Evolutionary conservation across 257 asterid species (phyloP), one percentile per base, ranked within the genome.

Genomic region (Linaria vulgaris): DNA sequence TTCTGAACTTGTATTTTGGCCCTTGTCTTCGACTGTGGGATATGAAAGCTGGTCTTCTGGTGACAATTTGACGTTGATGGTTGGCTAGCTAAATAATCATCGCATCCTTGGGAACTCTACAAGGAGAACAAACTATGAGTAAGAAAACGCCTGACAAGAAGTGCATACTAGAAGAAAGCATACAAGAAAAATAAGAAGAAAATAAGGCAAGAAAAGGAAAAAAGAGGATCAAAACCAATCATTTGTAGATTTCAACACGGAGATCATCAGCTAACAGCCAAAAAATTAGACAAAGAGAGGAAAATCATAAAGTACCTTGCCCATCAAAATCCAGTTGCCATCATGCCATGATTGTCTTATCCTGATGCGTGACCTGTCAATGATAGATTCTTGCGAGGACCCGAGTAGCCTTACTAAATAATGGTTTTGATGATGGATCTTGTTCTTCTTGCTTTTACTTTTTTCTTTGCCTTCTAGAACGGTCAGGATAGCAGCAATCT

Each of bases 331-430:
- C 96, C 96, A 83, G 66, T 72, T 82, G 41, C 54, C 95, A 74
- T 79, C 83, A 45, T 55, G 70, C 97, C 95, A 82, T 34, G 73
- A 68, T 63, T 75, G 81, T 72, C 85, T 78, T 56, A 59, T 80
- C 72, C 97, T 81, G 69, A 83, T 79, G 69, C 73, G 75, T 30
- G 82, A 75, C 50, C 61, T 68, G 58, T 79, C 82, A 52, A 85
- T 64, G 44, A 59, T 60, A 41, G 69, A 63, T 77, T 81, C 87
- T 56, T 59, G 41, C 10, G 82, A 72, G 80, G 72, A 72, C 72
- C 92, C 95, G 53, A 77, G 85, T 44, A 87, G 68, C 74, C 92
- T 78, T 45, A 83, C 90, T 56, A 72, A 71, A 70, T 72, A 90
- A 30, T 47, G 65, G 38, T 81, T 63, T 64, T 58, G 67, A 52